Evolutionary conservation across 768 basidiomycete species (phyloP).

Genomic region (Neoboletus brunneissimus): DNA sequence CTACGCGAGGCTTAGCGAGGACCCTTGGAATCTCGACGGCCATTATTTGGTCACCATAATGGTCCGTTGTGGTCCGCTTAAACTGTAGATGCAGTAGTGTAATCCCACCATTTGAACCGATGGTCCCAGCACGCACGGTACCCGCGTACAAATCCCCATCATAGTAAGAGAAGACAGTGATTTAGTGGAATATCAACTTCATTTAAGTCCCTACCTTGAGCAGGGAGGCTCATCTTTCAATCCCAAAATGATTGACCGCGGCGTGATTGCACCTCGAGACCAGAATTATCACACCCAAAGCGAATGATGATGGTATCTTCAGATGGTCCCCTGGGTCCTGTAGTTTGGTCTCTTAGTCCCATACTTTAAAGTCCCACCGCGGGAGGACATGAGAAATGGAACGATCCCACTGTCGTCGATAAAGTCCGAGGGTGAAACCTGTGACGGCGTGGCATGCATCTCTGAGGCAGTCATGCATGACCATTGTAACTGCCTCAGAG

Average conservation of each 20-base stretch:
- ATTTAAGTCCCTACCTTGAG: neutral
- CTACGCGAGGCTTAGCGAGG: no score
- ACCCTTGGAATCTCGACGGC: no score
- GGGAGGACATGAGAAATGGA: neutral
- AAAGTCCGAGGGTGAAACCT: neutral
- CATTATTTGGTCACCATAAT: no score
- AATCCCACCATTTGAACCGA: neutral
- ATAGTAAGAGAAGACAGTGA: neutral
- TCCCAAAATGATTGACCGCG: neutral
- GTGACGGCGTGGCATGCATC: neutral
- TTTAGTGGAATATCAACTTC: neutral
- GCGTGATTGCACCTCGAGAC: neutral
- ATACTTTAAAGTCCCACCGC: neutral
- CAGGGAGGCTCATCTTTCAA: neutral
- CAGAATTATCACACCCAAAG: neutral
- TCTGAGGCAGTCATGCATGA: no score
- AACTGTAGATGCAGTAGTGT: no score
- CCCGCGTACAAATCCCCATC: neutral
- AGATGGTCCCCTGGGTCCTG: neutral
- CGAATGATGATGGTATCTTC: neutral
- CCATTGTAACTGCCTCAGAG: no score
- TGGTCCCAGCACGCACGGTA: neutral
- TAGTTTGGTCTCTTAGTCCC: neutral
- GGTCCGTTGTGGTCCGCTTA: no score
- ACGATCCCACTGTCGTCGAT: neutral